Evolutionary conservation across 176 grass and related monocot species (phyloP), one percentile per base, ranked within the genome.

Genomic region (Themeda triandra): DNA sequence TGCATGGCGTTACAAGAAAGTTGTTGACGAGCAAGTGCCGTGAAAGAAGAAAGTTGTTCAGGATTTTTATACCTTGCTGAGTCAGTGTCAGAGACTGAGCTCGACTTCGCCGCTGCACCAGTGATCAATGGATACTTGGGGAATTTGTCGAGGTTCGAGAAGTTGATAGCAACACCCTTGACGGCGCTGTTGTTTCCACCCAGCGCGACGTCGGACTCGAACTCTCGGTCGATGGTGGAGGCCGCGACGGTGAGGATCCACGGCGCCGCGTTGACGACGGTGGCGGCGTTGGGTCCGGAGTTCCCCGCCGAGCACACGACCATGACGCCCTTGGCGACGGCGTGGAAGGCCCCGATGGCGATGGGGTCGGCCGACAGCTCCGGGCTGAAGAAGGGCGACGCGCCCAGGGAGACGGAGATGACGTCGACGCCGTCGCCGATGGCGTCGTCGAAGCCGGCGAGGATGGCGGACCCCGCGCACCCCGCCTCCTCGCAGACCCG

Each of bases 221-320:
- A 95, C 79, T 77, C n/a, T 2, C 95, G 90, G 70, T 95, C 95
- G 40, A 98, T 98, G 71, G 95, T 95, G 13, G 89, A 85, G 1
- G 95, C 95, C 0, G 88, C 95, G 35, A 98, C 92, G 1, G 95
- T 98, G 3, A 98, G 78, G 72, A 98, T 98, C 95, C 95, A 98
- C 3, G 95, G 95, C 13, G 95, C 95, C 0, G 87, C 42, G 78
- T 98, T 98, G 76, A 95, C 89, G 1, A 98, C 82, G 25, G 95
- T 87, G 48, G 75, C 66, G 0, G 90, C 30, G 4, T n/a, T 45
- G 1, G 95, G 95, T 0, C 95, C 95, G 7, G 92, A 64, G 71
- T 98, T 98, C 12, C 95, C 95, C 0, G 95, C 95, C 0, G 95
- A 98, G 82, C 95, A 98, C 6, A 93, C 87, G 53, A 98, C 92